Percentiles rank a stretch among this genome's conserved stretches.
These are phyloP conservation scores for Hemisphaericaspora subhashii DNA, from an alignment of 1,139 yeast species.

Conservation along the genomic window DNA sequence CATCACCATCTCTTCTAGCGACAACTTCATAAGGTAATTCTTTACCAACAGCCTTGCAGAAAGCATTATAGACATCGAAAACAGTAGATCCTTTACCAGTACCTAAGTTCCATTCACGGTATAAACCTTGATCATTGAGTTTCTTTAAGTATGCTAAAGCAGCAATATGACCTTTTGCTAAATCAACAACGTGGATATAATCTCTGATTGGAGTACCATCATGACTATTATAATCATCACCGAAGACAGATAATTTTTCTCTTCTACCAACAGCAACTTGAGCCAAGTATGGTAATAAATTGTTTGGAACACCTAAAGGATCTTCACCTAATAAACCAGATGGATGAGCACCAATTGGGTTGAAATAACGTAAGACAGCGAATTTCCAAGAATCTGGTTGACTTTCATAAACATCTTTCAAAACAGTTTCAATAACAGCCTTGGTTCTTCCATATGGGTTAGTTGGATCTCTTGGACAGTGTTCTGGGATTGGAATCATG, in stretches of 20 bases:
- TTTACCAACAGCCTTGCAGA: slow-evolving; percentile 67
- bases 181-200: slow-evolving; percentile 78
- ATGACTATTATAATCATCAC: slow-evolving; percentile 64
- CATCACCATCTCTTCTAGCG: slow-evolving; percentile 78
- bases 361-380: slow-evolving; percentile 74
- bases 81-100: slow-evolving; percentile 81
- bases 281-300: slow-evolving; percentile 71
- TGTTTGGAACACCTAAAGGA: slow-evolving; percentile 76
- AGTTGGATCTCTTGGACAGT: slow-evolving; percentile 74
- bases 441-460: slow-evolving; percentile 81
- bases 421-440: slow-evolving; percentile 60
- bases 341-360: slow-evolving; percentile 86
- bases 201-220: slow-evolving; percentile 86
- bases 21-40: slow-evolving; percentile 64
- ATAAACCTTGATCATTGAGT: slow-evolving; percentile 48
- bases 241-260: slow-evolving; percentile 63
- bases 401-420: slow-evolving; percentile 56
- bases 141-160: slow-evolving; percentile 61
- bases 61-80: slow-evolving; percentile 67
- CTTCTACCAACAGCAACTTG: slow-evolving; percentile 78
- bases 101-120: slow-evolving; percentile 82
- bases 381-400: slow-evolving; percentile 50
- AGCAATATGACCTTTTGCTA: slow-evolving; percentile 78
- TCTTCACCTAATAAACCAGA: slow-evolving; percentile 80
- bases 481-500: slow-evolving; percentile 66